Percentiles rank a stretch among this genome's conserved stretches.
These are phyloP conservation scores for Tardiomyces blankii DNA, from an alignment of 1,139 yeast genomes.

Conservation along the genomic window DNA sequence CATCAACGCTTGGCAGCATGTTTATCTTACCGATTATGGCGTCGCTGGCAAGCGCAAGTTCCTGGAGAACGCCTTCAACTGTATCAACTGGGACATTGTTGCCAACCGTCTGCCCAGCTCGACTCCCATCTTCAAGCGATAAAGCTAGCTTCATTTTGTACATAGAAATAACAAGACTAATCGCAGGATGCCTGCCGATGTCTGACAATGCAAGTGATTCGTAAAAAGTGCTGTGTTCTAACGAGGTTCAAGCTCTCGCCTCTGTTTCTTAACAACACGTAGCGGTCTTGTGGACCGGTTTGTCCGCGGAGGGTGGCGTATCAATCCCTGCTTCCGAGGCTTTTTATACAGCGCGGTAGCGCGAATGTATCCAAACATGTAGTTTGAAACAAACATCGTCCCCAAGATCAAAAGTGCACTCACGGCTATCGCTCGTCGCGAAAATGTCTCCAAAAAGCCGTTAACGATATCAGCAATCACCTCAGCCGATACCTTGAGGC, in stretches of 20 bases:
- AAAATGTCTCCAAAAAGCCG: slow-evolving; percentile 59
- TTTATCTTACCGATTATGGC: slow-evolving; percentile 80
- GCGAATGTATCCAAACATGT: slow-evolving; percentile 32
- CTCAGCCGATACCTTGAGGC: slow-evolving; percentile 61
- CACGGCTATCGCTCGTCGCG: slow-evolving; percentile 52
- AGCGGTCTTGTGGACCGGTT: neutral
- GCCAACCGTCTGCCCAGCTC: slow-evolving; percentile 11
- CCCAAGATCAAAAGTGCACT: slow-evolving; percentile 26
- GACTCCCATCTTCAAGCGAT: slow-evolving; percentile 2
- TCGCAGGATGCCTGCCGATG: neutral
- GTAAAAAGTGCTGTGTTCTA: neutral
- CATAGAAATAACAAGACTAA: neutral
- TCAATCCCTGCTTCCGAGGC: neutral
- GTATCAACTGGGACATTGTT: slow-evolving; percentile 81
- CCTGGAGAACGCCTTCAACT: slow-evolving; percentile 63
- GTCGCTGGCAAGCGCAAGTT: slow-evolving; percentile 66
- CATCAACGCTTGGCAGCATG: slow-evolving; percentile 78
- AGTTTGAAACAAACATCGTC: slow-evolving; percentile 30
- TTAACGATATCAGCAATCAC: slow-evolving; percentile 67
- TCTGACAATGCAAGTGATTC: neutral
- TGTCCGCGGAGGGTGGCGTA: neutral
- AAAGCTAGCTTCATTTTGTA: neutral
- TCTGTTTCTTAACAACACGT: neutral
- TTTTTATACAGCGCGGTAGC: slow-evolving; percentile 8
- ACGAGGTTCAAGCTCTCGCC: neutral